phyloP scores from a whole-genome alignment of 257 asterid genomes.

The Solanum tarapatanum region DNA sequence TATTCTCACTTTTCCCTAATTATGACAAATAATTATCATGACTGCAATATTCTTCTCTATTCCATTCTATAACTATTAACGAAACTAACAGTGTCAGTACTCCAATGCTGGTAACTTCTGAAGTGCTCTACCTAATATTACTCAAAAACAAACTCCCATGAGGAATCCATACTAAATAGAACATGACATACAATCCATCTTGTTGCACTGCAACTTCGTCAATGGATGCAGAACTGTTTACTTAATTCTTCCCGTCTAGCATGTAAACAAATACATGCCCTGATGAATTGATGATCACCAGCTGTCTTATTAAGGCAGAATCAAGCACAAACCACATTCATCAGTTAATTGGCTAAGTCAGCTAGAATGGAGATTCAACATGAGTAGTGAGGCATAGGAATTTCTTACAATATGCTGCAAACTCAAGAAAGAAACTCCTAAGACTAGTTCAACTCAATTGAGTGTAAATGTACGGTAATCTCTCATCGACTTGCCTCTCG shows the following conservation, averaged over 20 bases:
- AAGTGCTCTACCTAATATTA: not conserved
- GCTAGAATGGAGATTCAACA: not conserved
- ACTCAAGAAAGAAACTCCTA: not conserved
- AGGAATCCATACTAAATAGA: not conserved
- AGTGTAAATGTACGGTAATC: not conserved
- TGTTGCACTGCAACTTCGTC: not conserved
- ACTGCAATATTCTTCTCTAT: not conserved
- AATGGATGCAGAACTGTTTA: not conserved
- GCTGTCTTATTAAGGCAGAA: not conserved
- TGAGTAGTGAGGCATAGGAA: not conserved
- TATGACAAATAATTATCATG: not conserved
- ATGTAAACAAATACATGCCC: not conserved
- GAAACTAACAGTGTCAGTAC: not conserved
- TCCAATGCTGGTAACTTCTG: not conserved
- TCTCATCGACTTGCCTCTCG: not conserved
- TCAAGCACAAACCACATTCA: not conserved
- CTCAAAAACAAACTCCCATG: not conserved
- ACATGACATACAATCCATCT: not conserved
- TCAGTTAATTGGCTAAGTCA: not conserved
- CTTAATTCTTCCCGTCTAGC: not conserved
- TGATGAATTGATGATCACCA: not conserved
- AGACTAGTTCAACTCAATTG: not conserved
- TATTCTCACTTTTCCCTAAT: not conserved
- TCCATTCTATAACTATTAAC: not conserved
- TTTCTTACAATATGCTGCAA: not conserved